Conservation (phyloP, 768 basidiomycete species). For the Tylopilus rubrobrunneus region DNA sequence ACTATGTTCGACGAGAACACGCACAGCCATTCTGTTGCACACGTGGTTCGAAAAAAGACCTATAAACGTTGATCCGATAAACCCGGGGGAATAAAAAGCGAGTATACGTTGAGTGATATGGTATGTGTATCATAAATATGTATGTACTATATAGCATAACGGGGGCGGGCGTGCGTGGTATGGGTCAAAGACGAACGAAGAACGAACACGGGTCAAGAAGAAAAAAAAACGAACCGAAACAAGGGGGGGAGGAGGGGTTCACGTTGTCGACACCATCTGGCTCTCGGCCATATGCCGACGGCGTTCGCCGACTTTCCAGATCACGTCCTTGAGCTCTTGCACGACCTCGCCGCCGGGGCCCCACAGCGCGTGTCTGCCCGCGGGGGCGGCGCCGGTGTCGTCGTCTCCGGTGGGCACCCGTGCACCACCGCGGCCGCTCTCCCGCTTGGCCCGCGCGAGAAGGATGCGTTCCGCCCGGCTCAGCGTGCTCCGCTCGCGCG, state of each 20-base stretch:
- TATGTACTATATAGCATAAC: too few relatives aligned
- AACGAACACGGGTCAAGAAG: background rate
- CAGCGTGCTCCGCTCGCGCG: constrained; percentile 60
- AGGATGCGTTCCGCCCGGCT: constrained; percentile 73
- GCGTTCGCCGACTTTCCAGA: constrained; percentile 79
- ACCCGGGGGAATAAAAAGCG: background rate
- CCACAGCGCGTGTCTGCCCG: constrained; percentile 44
- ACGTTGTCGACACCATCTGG: background rate
- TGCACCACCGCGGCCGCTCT: constrained; percentile 16
- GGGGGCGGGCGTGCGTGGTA: too few relatives aligned
- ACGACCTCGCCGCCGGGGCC: constrained; percentile 78
- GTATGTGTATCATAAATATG: background rate
- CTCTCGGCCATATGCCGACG: constrained; percentile 47
- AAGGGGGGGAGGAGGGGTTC: too few relatives aligned
- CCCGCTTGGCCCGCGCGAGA: constrained; percentile 44
- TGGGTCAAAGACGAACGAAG: background rate
- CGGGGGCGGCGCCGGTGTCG: constrained; percentile 4
- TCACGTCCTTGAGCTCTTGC: constrained; percentile 81
- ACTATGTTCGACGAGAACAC: too few relatives aligned
- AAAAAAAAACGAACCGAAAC: background rate
- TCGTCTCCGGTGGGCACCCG: constrained; percentile 5
- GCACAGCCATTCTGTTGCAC: too few relatives aligned
- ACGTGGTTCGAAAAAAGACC: too few relatives aligned
- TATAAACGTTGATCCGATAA: background rate
- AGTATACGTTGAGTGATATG: background rate